Conservation (phyloP, 495 filamentous ascomycete genomes). For the Aspergillus funiculosus region DNA sequence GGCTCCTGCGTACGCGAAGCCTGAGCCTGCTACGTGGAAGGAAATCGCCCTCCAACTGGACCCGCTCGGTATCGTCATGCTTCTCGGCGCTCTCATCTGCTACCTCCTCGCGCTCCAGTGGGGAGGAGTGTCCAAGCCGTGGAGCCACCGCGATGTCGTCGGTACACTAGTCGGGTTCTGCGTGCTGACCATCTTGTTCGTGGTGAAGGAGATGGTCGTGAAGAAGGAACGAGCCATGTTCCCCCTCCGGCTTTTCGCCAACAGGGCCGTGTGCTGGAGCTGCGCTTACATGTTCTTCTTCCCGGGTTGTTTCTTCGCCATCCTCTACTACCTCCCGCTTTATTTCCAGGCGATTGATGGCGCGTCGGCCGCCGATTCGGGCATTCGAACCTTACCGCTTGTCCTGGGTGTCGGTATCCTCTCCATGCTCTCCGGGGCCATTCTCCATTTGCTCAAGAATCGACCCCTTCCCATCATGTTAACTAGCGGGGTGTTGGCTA, state of each 20-base stretch:
- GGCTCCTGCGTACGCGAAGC: too few relatives aligned
- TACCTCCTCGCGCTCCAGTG: constrained; percentile 35
- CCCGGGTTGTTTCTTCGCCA: neutral
- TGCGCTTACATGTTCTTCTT: neutral
- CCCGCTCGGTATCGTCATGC: constrained; percentile 24
- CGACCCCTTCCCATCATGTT: neutral
- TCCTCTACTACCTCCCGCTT: neutral
- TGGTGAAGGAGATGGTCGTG: neutral
- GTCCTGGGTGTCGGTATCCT: neutral
- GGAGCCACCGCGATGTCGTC: constrained; percentile 24
- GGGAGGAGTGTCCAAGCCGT: constrained; percentile 31
- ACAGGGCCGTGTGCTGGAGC: too few relatives aligned
- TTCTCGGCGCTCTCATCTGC: constrained; percentile 30
- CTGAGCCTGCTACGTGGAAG: neutral
- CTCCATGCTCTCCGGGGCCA: neutral
- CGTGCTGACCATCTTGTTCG: constrained; percentile 26
- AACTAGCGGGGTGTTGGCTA: constrained; percentile 25
- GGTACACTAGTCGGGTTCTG: constrained; percentile 27
- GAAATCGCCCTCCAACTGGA: constrained; percentile 23
- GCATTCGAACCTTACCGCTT: neutral
- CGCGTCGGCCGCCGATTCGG: neutral
- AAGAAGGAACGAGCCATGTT: neutral
- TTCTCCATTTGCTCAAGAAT: neutral
- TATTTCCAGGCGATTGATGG: neutral
- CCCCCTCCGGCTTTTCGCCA: too few relatives aligned